These are phyloP conservation scores for Casuarina cunninghamiana DNA, from an alignment of 306 rosid species.

Conservation along the genomic window DNA sequence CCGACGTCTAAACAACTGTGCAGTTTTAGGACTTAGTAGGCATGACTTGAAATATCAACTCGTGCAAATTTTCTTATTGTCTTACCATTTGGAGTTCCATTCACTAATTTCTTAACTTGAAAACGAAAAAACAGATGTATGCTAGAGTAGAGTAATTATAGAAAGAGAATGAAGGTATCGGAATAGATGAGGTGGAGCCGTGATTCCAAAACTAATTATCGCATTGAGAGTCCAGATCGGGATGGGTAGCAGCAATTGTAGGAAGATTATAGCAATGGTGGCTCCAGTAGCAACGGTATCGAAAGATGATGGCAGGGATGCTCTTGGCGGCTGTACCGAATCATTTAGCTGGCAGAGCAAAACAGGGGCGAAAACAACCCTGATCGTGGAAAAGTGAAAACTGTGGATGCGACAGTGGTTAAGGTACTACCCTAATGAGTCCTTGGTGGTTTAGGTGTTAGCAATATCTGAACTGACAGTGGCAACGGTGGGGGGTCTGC, in stretches of 20 bases:
- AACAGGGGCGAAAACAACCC: background rate
- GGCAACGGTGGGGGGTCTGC: background rate
- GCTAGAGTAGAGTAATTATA: background rate
- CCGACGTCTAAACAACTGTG: background rate
- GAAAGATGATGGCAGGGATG: background rate
- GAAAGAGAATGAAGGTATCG: background rate
- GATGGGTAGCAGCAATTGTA: background rate
- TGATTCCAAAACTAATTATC: background rate
- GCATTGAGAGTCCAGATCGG: background rate
- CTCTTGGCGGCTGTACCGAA: background rate
- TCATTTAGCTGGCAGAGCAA: background rate
- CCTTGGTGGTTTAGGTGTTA: background rate
- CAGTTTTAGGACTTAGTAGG: background rate
- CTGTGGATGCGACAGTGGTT: background rate
- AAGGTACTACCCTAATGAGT: background rate
- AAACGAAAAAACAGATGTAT: background rate
- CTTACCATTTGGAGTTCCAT: background rate
- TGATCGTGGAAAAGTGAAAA: background rate
- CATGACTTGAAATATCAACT: background rate
- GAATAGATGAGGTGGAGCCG: background rate
- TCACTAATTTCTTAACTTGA: background rate
- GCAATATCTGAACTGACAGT: background rate
- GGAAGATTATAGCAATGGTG: background rate
- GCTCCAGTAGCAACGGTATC: background rate
- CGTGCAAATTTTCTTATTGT: background rate